These are phyloP conservation scores for Erythrophleum ivorense DNA, from an alignment of 331 rosid species.

Conservation along the genomic window DNA sequence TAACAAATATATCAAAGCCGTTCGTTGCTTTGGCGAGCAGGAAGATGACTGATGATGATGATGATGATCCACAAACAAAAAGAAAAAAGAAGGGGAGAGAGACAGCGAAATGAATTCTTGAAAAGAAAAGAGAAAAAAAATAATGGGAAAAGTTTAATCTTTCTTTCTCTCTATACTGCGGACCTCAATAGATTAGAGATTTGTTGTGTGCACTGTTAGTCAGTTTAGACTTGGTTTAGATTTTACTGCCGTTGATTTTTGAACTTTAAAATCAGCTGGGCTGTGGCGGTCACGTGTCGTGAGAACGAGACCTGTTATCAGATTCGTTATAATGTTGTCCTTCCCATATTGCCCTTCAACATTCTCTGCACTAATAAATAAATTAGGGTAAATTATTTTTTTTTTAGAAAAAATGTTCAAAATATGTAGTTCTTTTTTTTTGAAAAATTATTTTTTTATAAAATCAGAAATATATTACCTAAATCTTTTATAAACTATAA, in stretches of 20 bases:
- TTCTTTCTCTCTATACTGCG: not conserved
- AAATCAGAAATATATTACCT: too few relatives aligned
- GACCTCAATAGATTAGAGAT: conserved; percentile 42
- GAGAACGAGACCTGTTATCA: not conserved
- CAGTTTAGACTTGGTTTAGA: conserved; percentile 46
- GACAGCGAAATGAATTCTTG: conserved; percentile 18
- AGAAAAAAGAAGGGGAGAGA: conserved; percentile 31
- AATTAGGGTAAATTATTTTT: too few relatives aligned
- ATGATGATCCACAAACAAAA: conserved; percentile 56
- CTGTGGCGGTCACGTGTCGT: conserved; percentile 51
- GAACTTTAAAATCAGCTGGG: conserved; percentile 47
- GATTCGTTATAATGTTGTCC: not conserved
- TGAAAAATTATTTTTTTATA: too few relatives aligned
- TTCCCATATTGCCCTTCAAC: not conserved
- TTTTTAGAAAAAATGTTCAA: too few relatives aligned
- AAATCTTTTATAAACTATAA: too few relatives aligned
- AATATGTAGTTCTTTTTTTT: too few relatives aligned
- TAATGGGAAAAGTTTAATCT: conserved; percentile 11
- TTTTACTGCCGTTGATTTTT: conserved; percentile 55
- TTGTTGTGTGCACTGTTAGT: conserved; percentile 53
- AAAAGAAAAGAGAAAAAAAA: conserved; percentile 28
- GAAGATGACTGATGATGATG: conserved; percentile 59
- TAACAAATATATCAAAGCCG: conserved; percentile 64
- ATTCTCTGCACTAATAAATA: not conserved
- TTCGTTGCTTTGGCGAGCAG: conserved; percentile 79